Conservation (phyloP, 139 green algal genomes). For the Chlamydomonas sphaeroides region DNA sequence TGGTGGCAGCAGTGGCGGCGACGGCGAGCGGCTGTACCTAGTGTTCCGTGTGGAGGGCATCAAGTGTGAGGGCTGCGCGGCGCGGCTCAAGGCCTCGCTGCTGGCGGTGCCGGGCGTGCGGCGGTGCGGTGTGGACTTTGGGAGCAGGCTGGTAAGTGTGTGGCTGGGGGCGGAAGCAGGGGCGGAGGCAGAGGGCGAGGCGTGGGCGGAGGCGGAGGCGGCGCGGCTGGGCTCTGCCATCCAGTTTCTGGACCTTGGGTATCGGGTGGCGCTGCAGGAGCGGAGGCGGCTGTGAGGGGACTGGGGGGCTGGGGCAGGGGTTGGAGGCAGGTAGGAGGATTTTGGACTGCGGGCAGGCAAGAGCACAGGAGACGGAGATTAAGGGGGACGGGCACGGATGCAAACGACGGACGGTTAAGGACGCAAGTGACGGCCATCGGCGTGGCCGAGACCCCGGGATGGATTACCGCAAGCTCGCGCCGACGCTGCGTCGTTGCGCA, state of each 20-base stretch:
- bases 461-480: too few relatives aligned
- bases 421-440: too few relatives aligned
- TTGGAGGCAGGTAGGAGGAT: neutral
- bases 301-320: too few relatives aligned
- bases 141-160: neutral
- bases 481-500: too few relatives aligned
- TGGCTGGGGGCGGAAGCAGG: neutral
- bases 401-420: too few relatives aligned
- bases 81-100: constrained; percentile 24
- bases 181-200: neutral
- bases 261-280: constrained; percentile 11
- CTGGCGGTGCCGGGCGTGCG: constrained; percentile 23
- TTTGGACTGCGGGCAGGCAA: neutral
- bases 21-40: neutral
- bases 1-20: too few relatives aligned
- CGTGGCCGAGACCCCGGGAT: too few relatives aligned
- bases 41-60: constrained; percentile 19
- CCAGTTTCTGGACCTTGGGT: constrained; percentile 20
- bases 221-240: neutral
- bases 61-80: constrained; percentile 50
- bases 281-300: neutral
- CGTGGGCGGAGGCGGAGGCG: neutral
- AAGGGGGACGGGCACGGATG: too few relatives aligned
- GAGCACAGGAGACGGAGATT: too few relatives aligned
- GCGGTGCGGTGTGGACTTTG: constrained; percentile 32